These are phyloP conservation scores for Stereum hirsutum DNA, from an alignment of 1,284 basidiomycete genomes.

Conservation along the genomic window DNA sequence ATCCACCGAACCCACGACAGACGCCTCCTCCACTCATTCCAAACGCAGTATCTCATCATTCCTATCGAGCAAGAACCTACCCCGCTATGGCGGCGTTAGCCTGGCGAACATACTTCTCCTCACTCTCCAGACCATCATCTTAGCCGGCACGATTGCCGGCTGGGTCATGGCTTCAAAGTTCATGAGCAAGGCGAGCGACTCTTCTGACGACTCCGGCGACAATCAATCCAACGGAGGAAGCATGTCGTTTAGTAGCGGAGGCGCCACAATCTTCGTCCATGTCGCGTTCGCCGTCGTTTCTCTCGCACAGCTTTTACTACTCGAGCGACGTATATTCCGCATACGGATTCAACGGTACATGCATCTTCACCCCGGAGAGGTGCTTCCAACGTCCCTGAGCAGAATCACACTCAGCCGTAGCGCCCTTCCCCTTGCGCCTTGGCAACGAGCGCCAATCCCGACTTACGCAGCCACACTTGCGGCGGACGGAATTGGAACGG, in stretches of 20 bases:
- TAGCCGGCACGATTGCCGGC: slow-evolving; percentile 41
- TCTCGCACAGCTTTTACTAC: slow-evolving; percentile 44
- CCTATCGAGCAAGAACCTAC: slow-evolving; percentile 29
- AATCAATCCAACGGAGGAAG: neutral
- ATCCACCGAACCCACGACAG: slow-evolving; percentile 13
- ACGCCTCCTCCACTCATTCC: slow-evolving; percentile 18
- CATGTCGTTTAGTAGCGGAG: slow-evolving; percentile 4
- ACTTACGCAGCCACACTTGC: slow-evolving; percentile 64
- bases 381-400: slow-evolving; percentile 34
- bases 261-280: slow-evolving; percentile 57
- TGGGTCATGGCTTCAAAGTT: slow-evolving; percentile 40
- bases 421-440: slow-evolving; percentile 47
- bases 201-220: slow-evolving; percentile 2
- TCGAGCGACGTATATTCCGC: slow-evolving; percentile 54
- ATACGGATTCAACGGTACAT: slow-evolving; percentile 57
- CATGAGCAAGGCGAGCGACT: slow-evolving; percentile 8
- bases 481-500: slow-evolving; percentile 59
- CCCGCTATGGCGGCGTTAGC: slow-evolving; percentile 34
- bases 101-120: slow-evolving; percentile 36
- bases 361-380: slow-evolving; percentile 45
- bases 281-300: slow-evolving; percentile 42
- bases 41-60: slow-evolving; percentile 22
- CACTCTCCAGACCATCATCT: slow-evolving; percentile 29
- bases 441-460: slow-evolving; percentile 61
- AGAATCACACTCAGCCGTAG: slow-evolving; percentile 12